Percentiles rank a stretch among this genome's conserved stretches.
These are phyloP conservation scores for Penicillium sp. DNA, from an alignment of 2,329 filamentous ascomycete genomes.

Conservation along the genomic window DNA sequence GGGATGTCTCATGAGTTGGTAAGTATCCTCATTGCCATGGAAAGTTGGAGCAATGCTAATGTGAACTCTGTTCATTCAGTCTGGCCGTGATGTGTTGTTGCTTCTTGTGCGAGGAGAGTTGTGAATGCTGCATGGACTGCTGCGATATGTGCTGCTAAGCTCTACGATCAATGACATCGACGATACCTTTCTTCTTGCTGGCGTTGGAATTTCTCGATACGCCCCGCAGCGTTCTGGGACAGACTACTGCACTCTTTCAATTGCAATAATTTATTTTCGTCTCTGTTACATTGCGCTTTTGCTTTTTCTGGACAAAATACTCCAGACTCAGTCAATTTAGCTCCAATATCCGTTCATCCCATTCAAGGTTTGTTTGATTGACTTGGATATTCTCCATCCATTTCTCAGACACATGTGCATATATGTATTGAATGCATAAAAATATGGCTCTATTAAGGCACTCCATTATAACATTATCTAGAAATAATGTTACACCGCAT, in stretches of 20 bases:
- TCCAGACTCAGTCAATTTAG: not conserved
- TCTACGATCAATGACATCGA: constrained; percentile 24
- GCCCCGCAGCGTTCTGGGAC: constrained; percentile 6
- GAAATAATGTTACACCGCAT: not conserved
- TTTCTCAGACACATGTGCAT: not conserved
- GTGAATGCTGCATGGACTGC: constrained; percentile 63
- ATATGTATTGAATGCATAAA: not conserved
- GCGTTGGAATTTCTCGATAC: constrained; percentile 19
- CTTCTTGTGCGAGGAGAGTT: constrained; percentile 64
- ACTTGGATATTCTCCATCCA: not conserved
- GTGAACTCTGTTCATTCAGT: constrained; percentile 31
- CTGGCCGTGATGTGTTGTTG: constrained; percentile 62
- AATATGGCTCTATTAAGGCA: not conserved
- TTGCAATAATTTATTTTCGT: not conserved
- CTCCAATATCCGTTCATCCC: not conserved
- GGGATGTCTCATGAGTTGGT: constrained; percentile 54
- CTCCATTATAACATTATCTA: not conserved
- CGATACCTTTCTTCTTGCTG: constrained; percentile 24
- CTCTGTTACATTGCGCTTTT: not conserved
- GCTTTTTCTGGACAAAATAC: not conserved
- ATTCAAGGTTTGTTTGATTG: constrained; percentile 1
- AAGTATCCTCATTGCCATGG: constrained; percentile 20
- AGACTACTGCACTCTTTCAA: constrained; percentile 8
- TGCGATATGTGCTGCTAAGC: constrained; percentile 42
- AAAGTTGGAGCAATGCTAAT: constrained; percentile 11